A percentile compares a stretch with the other conserved stretches of the same genome.
phyloP scores from a whole-genome alignment of 2,329 filamentous ascomycete species.

The Beauveria australis region DNA sequence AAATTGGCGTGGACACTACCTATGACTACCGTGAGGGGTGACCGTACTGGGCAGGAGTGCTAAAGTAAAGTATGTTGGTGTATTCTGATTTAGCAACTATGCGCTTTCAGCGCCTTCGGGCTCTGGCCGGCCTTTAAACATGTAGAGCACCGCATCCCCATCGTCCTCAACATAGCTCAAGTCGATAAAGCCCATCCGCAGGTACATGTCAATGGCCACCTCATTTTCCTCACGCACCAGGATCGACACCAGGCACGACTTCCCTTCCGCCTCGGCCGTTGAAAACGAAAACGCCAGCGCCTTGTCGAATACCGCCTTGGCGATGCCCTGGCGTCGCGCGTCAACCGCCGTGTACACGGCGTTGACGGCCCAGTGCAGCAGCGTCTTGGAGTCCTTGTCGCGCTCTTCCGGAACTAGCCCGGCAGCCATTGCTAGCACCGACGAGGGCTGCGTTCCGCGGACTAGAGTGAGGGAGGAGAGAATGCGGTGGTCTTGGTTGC shows the following conservation, averaged over 20 bases:
- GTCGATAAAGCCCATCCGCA: neutral
- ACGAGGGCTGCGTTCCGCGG: neutral
- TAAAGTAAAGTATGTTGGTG: too few species aligned
- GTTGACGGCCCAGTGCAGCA: conserved; percentile 7
- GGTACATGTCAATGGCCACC: conserved; percentile 1
- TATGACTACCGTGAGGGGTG: too few species aligned
- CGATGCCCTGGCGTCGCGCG: conserved; percentile 1
- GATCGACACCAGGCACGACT: conserved; percentile 4
- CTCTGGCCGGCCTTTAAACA: neutral
- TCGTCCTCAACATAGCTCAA: conserved; percentile 8
- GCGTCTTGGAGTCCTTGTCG: neutral
- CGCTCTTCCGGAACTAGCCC: neutral
- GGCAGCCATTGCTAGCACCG: neutral
- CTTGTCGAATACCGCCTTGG: neutral
- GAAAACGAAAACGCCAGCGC: neutral
- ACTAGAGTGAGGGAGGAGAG: conserved; percentile 3
- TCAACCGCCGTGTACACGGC: conserved; percentile 2
- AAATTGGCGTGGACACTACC: too few species aligned
- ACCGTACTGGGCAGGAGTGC: neutral
- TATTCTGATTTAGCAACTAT: neutral
- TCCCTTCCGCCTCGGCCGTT: neutral
- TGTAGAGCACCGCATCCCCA: conserved; percentile 1
- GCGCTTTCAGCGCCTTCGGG: neutral
- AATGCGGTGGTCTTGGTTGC: neutral
- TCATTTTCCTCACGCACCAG: neutral